Percentiles rank a stretch among this genome's conserved stretches.
phyloP scores from a whole-genome alignment of 257 asterid genomes.

The Penstemon eatonii region DNA sequence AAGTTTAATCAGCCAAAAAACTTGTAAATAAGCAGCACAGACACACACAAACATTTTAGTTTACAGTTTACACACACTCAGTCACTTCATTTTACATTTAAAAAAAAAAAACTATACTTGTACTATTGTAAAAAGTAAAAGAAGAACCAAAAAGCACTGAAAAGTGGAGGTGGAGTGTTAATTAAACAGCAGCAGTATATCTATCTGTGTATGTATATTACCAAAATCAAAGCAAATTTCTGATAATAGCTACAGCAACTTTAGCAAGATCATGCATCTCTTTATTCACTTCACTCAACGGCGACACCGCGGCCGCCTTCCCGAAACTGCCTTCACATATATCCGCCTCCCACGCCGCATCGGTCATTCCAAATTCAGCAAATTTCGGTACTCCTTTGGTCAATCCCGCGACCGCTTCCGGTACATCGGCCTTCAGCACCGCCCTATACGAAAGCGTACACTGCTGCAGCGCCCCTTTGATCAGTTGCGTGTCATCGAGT shows the following conservation, averaged over 20 bases:
- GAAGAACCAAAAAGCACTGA: too few relatives aligned
- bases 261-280: slow-evolving; percentile 45
- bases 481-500: slow-evolving; percentile 25
- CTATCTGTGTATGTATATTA: too few relatives aligned
- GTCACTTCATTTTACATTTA: too few relatives aligned
- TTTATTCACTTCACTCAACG: slow-evolving; percentile 31
- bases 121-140: too few relatives aligned
- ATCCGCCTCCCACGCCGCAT: slow-evolving; percentile 54
- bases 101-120: too few relatives aligned
- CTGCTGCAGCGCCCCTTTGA: slow-evolving; percentile 26
- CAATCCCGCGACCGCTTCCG: slow-evolving; percentile 49
- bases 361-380: slow-evolving; percentile 59
- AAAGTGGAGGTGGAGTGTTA: too few relatives aligned
- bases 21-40: too few relatives aligned
- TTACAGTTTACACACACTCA: too few relatives aligned
- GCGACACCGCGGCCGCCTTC: slow-evolving; percentile 20
- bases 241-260: slow-evolving; percentile 42
- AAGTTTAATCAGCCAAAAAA: too few relatives aligned
- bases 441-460: slow-evolving; percentile 38
- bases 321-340: slow-evolving; percentile 46
- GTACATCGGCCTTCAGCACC: slow-evolving; percentile 45
- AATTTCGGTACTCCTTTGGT: slow-evolving; percentile 49
- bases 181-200: too few relatives aligned
- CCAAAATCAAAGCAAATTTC: slow-evolving; percentile 33
- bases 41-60: too few relatives aligned